A percentile compares a stretch with the other conserved stretches of the same genome.
Conservation (phyloP, 2,329 filamentous ascomycete genomes). For the Claviceps sorghi region DNA sequence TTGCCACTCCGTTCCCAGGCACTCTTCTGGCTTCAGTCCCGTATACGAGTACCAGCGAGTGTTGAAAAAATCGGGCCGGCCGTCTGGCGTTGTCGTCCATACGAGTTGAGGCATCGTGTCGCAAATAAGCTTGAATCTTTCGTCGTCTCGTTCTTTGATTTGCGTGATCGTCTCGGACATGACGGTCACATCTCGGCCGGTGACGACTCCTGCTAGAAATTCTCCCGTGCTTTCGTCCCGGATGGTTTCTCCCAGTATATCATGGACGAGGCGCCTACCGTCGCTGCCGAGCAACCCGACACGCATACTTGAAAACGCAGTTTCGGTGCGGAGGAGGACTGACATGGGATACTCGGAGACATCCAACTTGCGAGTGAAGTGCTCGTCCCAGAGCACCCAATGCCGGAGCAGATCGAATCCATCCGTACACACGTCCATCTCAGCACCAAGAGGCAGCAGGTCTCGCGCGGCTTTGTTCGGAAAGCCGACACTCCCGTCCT, state of each 20-base stretch:
- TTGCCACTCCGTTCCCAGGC: slow-evolving; percentile 47
- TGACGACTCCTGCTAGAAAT: slow-evolving; percentile 58
- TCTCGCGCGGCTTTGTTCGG: slow-evolving; percentile 52
- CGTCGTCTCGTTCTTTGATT: slow-evolving; percentile 56
- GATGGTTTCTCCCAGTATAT: slow-evolving; percentile 53
- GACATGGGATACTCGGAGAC: slow-evolving; percentile 53
- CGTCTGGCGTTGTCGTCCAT: slow-evolving; percentile 57
- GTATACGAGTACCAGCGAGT: slow-evolving; percentile 71
- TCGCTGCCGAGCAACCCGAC: slow-evolving; percentile 47
- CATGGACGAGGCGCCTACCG: slow-evolving; percentile 42
- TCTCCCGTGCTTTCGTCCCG: slow-evolving; percentile 52
- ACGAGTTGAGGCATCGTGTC: slow-evolving; percentile 60
- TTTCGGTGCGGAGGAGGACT: slow-evolving; percentile 45
- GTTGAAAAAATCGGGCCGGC: slow-evolving; percentile 59
- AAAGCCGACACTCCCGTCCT: slow-evolving; percentile 58
- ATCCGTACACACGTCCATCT: slow-evolving; percentile 26
- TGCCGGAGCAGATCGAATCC: slow-evolving; percentile 42
- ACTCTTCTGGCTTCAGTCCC: slow-evolving; percentile 47
- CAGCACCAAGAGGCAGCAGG: slow-evolving; percentile 31
- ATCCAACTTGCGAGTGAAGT: slow-evolving; percentile 45
- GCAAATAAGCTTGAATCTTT: slow-evolving; percentile 60
- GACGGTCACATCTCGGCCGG: slow-evolving; percentile 57
- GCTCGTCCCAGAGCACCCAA: slow-evolving; percentile 50
- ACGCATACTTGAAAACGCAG: slow-evolving; percentile 42
- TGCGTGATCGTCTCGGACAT: slow-evolving; percentile 54